Evolutionary conservation across 306 rosid species (phyloP).

Genomic region (Styphnolobium japonicum): DNA sequence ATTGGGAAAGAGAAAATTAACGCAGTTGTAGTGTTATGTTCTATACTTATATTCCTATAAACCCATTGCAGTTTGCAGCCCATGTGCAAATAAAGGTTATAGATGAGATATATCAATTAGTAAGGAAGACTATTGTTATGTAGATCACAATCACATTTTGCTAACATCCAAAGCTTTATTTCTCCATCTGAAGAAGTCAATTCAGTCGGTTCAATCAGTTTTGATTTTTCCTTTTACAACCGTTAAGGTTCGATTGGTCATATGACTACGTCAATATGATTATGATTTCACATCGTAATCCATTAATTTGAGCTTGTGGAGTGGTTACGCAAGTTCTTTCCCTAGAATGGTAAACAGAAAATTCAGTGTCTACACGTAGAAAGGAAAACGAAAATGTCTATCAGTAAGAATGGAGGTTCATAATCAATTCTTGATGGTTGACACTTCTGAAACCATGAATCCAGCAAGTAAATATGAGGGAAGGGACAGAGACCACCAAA

Average conservation of each 20-base stretch:
- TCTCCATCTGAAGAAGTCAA: not conserved
- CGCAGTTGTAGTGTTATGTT: not conserved
- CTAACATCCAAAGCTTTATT: not conserved
- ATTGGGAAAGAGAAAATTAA: not conserved
- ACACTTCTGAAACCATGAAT: slow-evolving; percentile 15
- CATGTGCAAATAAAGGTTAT: not conserved
- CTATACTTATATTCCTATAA: not conserved
- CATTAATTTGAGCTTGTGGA: not conserved
- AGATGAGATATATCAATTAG: not conserved
- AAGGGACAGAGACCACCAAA: slow-evolving; percentile 10
- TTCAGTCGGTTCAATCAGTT: slow-evolving; percentile 5
- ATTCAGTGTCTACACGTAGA: slow-evolving; percentile 1
- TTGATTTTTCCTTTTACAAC: slow-evolving; percentile 15
- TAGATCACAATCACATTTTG: not conserved
- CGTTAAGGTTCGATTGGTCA: slow-evolving; percentile 26
- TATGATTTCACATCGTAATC: slow-evolving; percentile 1
- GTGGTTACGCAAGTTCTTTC: slow-evolving; percentile 30
- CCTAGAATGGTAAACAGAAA: slow-evolving; percentile 1
- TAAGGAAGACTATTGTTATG: too few species aligned
- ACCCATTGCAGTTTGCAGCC: not conserved
- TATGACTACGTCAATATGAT: slow-evolving; percentile 22
- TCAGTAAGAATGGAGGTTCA: not conserved
- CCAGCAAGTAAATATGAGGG: not conserved
- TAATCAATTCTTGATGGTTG: slow-evolving; percentile 22
- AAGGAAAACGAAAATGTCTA: slow-evolving; percentile 5